A percentile compares a stretch with the other conserved stretches of the same genome.
Conservation (phyloP, 345 rosid species). For the Noccaea caerulescens region DNA sequence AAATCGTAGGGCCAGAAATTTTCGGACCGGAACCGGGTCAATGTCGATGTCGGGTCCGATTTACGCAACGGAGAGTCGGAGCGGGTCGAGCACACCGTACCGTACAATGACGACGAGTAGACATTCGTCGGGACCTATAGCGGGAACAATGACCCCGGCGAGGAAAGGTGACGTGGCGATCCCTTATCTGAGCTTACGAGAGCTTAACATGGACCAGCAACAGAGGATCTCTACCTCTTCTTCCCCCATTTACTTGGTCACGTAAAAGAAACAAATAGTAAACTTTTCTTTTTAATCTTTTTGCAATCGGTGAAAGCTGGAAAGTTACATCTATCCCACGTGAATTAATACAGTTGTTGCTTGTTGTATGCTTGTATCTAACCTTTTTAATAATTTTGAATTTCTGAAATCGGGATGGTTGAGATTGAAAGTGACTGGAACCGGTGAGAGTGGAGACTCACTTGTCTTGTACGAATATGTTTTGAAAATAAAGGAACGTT, state of each 20-base stretch:
- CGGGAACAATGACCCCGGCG: slow-evolving; percentile 60
- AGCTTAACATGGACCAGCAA: slow-evolving; percentile 69
- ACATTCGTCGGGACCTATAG: slow-evolving; percentile 68
- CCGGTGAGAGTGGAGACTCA: slow-evolving; percentile 18
- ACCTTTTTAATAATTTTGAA: not conserved
- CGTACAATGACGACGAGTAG: slow-evolving; percentile 47
- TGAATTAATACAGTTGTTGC: slow-evolving; percentile 21
- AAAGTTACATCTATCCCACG: slow-evolving; percentile 33
- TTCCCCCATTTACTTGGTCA: slow-evolving; percentile 68
- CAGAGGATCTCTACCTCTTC: slow-evolving; percentile 64
- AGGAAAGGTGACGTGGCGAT: slow-evolving; percentile 53
- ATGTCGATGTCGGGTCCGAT: slow-evolving; percentile 70
- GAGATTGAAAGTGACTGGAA: slow-evolving; percentile 16
- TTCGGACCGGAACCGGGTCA: slow-evolving; percentile 43
- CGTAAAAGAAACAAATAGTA: slow-evolving; percentile 34
- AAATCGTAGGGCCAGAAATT: slow-evolving; percentile 47
- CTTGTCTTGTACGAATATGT: slow-evolving; percentile 23
- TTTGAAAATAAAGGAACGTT: not conserved
- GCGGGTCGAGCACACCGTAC: slow-evolving; percentile 71
- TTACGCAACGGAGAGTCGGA: slow-evolving; percentile 71
- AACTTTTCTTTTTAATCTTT: slow-evolving; percentile 10
- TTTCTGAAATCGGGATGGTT: slow-evolving; percentile 9
- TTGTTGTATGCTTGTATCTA: slow-evolving; percentile 1
- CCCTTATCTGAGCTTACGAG: slow-evolving; percentile 78
- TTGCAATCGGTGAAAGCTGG: slow-evolving; percentile 34